Evolutionary conservation across 257 asterid genomes (phyloP), one percentile per base, ranked within the genome.

Genomic region (Solanum pimpinellifolium): DNA sequence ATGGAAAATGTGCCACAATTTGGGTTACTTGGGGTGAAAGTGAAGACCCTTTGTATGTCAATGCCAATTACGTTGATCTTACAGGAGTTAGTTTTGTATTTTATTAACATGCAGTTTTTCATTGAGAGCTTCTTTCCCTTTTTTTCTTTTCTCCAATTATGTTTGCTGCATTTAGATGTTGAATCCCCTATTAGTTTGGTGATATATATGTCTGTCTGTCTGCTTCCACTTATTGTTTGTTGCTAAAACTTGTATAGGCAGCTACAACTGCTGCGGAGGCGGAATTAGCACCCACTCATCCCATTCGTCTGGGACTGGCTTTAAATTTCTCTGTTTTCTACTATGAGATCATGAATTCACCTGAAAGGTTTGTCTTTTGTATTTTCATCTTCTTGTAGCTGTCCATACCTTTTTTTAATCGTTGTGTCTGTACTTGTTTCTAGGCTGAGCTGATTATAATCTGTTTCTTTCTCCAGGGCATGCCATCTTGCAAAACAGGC

Each of bases 401-500:
- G 70, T 35, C 44, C 25, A 62, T 75, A 7, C 25, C 86, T 33
- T 56, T 84, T 88, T 59, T 81, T 62, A 83, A 75, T 86, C 18
- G 9, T 49, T 83, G 62, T 77, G 31, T 81, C 62, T 74, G 46
- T 70, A 41, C 47, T 78, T 60, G 85, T 88, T 21, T 33, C 81
- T 85, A 20, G 37, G 47, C 81, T 85, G 27, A 80, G 62, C 74
- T 29, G 20, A 27, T 68, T 66, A 52, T 86, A 11, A 25, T 85
- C 21, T 85, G 72, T 88, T 39, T 29, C 86, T 88, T 39, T 29
- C 86, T 89, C 83, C 90, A 94, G 99, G 94, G 99, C 99, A 74
- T 96, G 99, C 90, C 98, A 94, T 91, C 96, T 96, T 83, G 99
- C 98, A 16, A 96, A 96, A 90, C 98, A 94, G 90, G 99, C 99